phyloP scores from a whole-genome alignment of 2,329 filamentous ascomycete genomes.

The Chaetomium sp. region DNA sequence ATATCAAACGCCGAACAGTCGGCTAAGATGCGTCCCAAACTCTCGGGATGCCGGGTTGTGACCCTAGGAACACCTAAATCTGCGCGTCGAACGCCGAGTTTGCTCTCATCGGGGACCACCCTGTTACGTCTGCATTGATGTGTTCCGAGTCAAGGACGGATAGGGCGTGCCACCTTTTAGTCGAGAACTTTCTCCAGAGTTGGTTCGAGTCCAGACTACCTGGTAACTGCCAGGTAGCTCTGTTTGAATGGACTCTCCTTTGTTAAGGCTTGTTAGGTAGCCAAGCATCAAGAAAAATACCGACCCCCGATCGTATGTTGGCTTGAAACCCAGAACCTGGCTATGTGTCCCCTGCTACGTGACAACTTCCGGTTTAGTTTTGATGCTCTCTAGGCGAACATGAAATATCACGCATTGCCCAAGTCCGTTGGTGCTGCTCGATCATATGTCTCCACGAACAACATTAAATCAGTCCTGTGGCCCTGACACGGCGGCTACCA shows the following conservation, averaged over 20 bases:
- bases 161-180: not conserved
- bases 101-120: not conserved
- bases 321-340: no score
- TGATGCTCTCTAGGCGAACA: not conserved
- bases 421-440: not conserved
- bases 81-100: not conserved
- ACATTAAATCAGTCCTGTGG: not conserved
- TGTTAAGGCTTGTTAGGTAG: not conserved
- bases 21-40: conserved; percentile 13
- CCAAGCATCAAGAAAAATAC: not conserved
- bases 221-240: no score
- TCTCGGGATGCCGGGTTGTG: conserved; percentile 1
- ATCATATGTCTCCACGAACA: not conserved
- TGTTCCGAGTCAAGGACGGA: not conserved
- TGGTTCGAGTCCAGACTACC: not conserved
- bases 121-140: not conserved
- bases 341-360: not conserved
- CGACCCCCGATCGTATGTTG: not conserved
- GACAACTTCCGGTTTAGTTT: not conserved
- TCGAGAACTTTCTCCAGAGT: not conserved
- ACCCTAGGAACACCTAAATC: not conserved
- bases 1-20: conserved; percentile 12
- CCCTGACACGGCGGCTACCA: not conserved
- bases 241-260: not conserved
- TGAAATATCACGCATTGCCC: not conserved